These are phyloP conservation scores for Sarocladiaceae sp. DNA, from an alignment of 2,329 filamentous ascomycete species.

Conservation along the genomic window DNA sequence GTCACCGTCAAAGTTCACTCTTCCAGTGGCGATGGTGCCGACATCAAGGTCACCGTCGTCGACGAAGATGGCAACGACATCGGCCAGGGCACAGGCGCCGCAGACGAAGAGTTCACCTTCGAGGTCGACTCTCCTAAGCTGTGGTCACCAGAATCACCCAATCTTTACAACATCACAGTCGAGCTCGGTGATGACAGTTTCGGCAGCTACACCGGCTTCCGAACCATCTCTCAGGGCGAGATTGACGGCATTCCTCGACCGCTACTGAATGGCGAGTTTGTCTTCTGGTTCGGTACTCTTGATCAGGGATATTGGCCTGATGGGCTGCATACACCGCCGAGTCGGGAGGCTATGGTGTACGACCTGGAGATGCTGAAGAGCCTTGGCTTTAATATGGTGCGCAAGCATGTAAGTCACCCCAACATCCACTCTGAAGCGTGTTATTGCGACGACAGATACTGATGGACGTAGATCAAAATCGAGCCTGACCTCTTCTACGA, in stretches of 20 bases:
- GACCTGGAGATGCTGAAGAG: slow-evolving; percentile 61
- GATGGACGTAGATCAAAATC: slow-evolving; percentile 54
- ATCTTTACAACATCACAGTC: slow-evolving; percentile 60
- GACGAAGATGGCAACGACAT: slow-evolving; percentile 35
- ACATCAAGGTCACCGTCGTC: slow-evolving; percentile 31
- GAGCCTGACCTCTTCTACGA: slow-evolving; percentile 64
- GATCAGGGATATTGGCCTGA: slow-evolving; percentile 73
- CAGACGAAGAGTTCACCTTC: slow-evolving; percentile 51
- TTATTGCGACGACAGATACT: no score
- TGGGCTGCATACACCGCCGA: slow-evolving; percentile 62
- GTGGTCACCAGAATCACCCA: slow-evolving; percentile 62
- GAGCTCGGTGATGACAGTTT: slow-evolving; percentile 47
- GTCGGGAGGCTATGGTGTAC: slow-evolving; percentile 61
- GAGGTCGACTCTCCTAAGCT: slow-evolving; percentile 48
- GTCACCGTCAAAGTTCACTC: slow-evolving; percentile 54
- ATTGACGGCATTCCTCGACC: slow-evolving; percentile 58
- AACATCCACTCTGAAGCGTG: no score
- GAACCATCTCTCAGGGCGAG: slow-evolving; percentile 53
- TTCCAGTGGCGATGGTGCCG: slow-evolving; percentile 27
- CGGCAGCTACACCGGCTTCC: slow-evolving; percentile 64
- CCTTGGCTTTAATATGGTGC: slow-evolving; percentile 65
- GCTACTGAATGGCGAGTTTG: slow-evolving; percentile 63
- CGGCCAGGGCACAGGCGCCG: slow-evolving; percentile 36
- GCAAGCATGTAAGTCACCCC: slow-evolving; percentile 66
- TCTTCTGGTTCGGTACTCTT: slow-evolving; percentile 64